Evolutionary conservation across 768 basidiomycete species (phyloP), one percentile per base, ranked within the genome.

Genomic region (Amanita polypyramis): DNA sequence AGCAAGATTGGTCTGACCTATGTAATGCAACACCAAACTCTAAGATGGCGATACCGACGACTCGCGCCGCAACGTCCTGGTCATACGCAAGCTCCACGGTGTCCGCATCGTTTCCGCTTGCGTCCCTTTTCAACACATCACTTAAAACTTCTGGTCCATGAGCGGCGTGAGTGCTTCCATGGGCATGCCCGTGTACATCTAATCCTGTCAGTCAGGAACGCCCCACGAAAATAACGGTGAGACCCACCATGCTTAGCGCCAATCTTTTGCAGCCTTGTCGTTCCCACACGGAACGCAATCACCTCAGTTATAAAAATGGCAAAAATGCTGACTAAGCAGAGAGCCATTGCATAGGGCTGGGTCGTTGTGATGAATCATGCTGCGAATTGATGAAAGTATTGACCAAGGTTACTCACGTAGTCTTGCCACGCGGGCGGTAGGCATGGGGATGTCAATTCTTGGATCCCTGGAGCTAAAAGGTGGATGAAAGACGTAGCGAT

Each of bases 21-120:
- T 94, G 93, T 27, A 97, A 64, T 4, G 91, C 62, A 25, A 97
- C 90, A 56, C 95, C 95, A 56, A 96, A 95, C 60, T 99, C 95
- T 40, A 99, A 70, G 50, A 97, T 93, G 29, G 77, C 89, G 40
- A 99, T 75, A 11, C 92, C 93, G 40, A 96, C 72, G 32, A 93
- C 63, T 61, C 94, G 91, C 2, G 88, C 81, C 7, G 67, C 48
- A 2, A 76, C 65, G 15, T 67, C 66, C 33, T 80, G 73, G 41
- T 70, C 63, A 3, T 63, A 58, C 10, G 51, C 47, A 27, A 55
- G 40, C 6, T 54, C 54, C 2, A 40, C 52, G 40, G 68, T 67
- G 14, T 34, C 19, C 15, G 11, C 4, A 3, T 45, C 34, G 11
- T 27, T 20, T 2, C 7, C 56, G 42, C 50, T 43, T 36, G 56